phyloP scores from a whole-genome alignment of 202 grass and related monocot species.

The Schoenoplectus tabernaemontani region DNA sequence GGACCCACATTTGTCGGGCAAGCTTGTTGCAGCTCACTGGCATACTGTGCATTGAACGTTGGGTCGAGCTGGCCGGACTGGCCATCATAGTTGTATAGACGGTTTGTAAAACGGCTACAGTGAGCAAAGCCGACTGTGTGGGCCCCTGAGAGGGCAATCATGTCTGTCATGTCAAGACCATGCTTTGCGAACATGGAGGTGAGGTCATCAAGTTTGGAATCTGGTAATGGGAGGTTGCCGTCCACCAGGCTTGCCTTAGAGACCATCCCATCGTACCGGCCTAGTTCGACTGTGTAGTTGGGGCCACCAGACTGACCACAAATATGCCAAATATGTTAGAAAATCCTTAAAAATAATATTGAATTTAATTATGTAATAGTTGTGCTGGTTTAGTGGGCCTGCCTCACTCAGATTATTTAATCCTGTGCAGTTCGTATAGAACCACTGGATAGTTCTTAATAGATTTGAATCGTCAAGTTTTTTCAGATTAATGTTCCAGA shows the following conservation, averaged over 20 bases:
- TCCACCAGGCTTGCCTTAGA: slow-evolving; percentile 43
- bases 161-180: slow-evolving; percentile 30
- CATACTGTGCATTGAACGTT: slow-evolving; percentile 25
- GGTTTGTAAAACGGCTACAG: slow-evolving; percentile 46
- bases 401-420: neutral
- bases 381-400: neutral
- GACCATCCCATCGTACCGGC: slow-evolving; percentile 39
- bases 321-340: neutral
- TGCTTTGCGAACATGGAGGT: slow-evolving; percentile 23
- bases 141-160: slow-evolving; percentile 62
- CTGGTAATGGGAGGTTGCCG: slow-evolving; percentile 39
- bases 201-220: slow-evolving; percentile 43
- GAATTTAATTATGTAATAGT: neutral
- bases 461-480: neutral
- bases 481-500: neutral
- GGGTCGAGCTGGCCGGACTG: slow-evolving; percentile 31
- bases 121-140: slow-evolving; percentile 86
- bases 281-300: slow-evolving; percentile 51
- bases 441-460: neutral
- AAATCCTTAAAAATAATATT: neutral
- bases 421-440: neutral
- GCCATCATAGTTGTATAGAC: slow-evolving; percentile 42
- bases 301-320: slow-evolving; percentile 44
- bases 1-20: slow-evolving; percentile 43
- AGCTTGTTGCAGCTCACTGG: slow-evolving; percentile 37